Percentiles rank a stretch among this genome's conserved stretches.
Conservation (phyloP, 495 filamentous ascomycete species). For the Chaetomium tenue region DNA sequence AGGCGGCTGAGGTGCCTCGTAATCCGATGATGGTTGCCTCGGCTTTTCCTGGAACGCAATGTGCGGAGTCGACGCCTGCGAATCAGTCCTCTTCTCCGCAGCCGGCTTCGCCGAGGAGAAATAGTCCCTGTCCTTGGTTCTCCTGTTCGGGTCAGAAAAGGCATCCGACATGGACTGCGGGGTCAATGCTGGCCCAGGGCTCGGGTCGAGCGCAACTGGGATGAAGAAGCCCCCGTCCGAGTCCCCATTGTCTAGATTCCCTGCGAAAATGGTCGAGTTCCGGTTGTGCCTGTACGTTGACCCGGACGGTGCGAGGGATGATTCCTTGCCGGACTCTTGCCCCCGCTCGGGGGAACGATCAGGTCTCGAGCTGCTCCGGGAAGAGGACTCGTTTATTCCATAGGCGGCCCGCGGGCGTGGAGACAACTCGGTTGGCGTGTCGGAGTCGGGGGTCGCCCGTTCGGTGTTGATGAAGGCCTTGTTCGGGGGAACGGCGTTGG, state of each 20-base stretch:
- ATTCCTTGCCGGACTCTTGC: slow-evolving; percentile 44
- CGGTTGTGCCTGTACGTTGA: slow-evolving; percentile 76
- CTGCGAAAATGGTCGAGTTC: slow-evolving; percentile 64
- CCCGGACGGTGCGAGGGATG: slow-evolving; percentile 66
- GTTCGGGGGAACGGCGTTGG: slow-evolving; percentile 61
- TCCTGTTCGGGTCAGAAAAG: slow-evolving; percentile 41
- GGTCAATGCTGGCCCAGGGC: slow-evolving; percentile 60
- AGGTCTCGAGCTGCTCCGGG: slow-evolving; percentile 50
- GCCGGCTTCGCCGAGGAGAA: slow-evolving; percentile 42
- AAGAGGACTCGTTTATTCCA: slow-evolving; percentile 47
- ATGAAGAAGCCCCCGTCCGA: slow-evolving; percentile 73
- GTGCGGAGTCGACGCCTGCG: slow-evolving; percentile 66
- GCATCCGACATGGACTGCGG: slow-evolving; percentile 57
- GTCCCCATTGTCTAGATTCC: slow-evolving; percentile 61
- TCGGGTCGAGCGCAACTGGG: slow-evolving; percentile 85
- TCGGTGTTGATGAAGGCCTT: slow-evolving; percentile 58
- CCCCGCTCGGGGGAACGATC: slow-evolving; percentile 51
- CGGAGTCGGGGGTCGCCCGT: slow-evolving; percentile 72
- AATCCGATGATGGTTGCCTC: slow-evolving; percentile 57
- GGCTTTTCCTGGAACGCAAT: slow-evolving; percentile 90
- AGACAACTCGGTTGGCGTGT: slow-evolving; percentile 69
- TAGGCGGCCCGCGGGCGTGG: slow-evolving; percentile 59
- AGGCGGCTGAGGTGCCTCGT: slow-evolving; percentile 45
- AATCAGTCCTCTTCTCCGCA: slow-evolving; percentile 40
- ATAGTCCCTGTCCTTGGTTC: slow-evolving; percentile 54